Conservation (phyloP, 108 stramenopile genomes). For the Fistulifera solaris region DNA sequence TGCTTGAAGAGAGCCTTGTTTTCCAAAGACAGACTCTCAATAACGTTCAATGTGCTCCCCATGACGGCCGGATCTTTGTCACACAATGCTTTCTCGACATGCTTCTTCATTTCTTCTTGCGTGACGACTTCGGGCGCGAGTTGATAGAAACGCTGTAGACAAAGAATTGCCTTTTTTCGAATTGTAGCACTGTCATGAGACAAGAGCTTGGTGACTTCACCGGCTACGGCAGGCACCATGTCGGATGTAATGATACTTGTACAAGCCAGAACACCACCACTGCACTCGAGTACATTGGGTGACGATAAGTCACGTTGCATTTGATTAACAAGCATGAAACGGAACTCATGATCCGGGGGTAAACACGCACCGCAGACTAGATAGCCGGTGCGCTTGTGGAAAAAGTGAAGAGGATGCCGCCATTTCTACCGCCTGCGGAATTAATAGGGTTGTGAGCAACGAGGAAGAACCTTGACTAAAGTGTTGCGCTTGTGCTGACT, state of each 20-base stretch:
- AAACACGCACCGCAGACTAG: conserved; percentile 87
- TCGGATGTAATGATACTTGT: conserved; percentile 83
- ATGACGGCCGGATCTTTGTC: conserved; percentile 97
- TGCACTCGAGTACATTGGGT: conserved; percentile 84
- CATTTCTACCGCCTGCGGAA: conserved; percentile 80
- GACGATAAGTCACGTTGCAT: conserved; percentile 94
- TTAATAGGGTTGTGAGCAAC: no score
- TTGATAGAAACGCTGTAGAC: conserved; percentile 88
- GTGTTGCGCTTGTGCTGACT: no score
- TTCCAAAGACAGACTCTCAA: conserved; percentile 65
- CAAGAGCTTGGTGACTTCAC: conserved; percentile 62
- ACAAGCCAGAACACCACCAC: conserved; percentile 84
- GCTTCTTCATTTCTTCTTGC: conserved; percentile 67
- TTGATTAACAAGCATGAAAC: conserved; percentile 99
- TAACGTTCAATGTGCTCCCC: conserved; percentile 88
- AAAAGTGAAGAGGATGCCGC: conserved; percentile 82
- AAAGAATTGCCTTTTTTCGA: conserved; percentile 91
- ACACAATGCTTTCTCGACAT: conserved; percentile 84
- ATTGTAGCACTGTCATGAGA: conserved; percentile 70
- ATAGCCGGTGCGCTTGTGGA: conserved; percentile 95
- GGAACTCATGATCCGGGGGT: conserved; percentile 92
- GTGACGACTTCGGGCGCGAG: conserved; percentile 75
- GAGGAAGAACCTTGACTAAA: no score
- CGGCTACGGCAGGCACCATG: conserved; percentile 84
- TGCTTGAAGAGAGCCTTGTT: conserved; percentile 82